phyloP scores from a whole-genome alignment of 2,329 filamentous ascomycete species.

The Fusarium oxysporum region DNA sequence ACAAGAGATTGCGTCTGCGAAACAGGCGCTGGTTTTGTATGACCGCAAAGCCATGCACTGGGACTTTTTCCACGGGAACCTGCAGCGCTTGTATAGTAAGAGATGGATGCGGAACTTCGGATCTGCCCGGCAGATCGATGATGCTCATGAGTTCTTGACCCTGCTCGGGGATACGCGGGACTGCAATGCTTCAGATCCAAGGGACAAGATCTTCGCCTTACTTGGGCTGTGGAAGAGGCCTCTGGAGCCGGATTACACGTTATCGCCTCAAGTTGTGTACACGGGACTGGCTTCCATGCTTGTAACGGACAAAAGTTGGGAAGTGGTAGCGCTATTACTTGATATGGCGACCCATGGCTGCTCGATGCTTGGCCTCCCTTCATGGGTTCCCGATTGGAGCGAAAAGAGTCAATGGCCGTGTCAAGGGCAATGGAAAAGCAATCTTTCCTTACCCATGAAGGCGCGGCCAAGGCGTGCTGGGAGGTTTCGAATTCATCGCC shows the following conservation, averaged over 20 bases:
- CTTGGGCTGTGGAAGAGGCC: background rate
- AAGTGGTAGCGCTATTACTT: background rate
- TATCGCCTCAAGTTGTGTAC: background rate
- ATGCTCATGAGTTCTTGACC: background rate
- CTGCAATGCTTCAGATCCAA: background rate
- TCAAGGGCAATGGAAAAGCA: too few species aligned
- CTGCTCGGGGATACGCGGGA: background rate
- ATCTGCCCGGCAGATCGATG: background rate
- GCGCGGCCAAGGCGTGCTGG: too few species aligned
- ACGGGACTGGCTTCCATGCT: background rate
- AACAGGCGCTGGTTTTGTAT: background rate
- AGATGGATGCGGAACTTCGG: conserved; percentile 1
- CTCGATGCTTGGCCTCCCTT: background rate
- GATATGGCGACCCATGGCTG: background rate
- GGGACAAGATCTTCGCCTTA: conserved; percentile 3
- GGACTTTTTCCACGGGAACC: background rate
- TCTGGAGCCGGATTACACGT: background rate
- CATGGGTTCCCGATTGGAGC: conserved; percentile 1
- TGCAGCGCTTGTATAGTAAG: fast-evolving
- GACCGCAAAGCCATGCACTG: background rate
- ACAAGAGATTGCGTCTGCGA: background rate
- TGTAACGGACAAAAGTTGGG: fast-evolving
- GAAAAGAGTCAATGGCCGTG: too few species aligned
- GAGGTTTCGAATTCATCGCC: background rate
- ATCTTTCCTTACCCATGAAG: too few species aligned